Evolutionary conservation across 192 early-diverging fungal genomes (phyloP).

Genomic region (Rhizoclosmatium globosum): DNA sequence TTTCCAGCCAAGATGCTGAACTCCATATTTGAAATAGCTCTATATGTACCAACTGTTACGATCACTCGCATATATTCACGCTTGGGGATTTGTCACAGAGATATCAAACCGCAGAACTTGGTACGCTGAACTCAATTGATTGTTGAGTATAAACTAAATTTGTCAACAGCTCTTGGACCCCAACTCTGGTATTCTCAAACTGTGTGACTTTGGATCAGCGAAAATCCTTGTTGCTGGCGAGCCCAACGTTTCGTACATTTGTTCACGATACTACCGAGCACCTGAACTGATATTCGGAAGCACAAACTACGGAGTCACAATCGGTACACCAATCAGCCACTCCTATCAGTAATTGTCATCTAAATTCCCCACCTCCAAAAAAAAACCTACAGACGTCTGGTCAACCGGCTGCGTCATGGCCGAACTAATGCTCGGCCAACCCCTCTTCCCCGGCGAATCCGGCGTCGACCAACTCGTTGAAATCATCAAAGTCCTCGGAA

Average conservation of each 20-base stretch:
- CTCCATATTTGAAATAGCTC: conserved; percentile 53
- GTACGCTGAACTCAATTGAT: conserved; percentile 33
- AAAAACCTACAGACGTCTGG: conserved; percentile 82
- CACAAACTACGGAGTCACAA: conserved; percentile 87
- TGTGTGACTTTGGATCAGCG: conserved; percentile 98
- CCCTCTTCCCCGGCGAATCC: conserved; percentile 95
- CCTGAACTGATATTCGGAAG: conserved; percentile 98
- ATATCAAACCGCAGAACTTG: conserved; percentile 99
- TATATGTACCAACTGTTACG: conserved; percentile 99
- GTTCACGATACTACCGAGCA: conserved; percentile 97
- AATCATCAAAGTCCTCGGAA: conserved; percentile 99
- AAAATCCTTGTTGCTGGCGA: conserved; percentile 95
- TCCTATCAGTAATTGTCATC: background rate
- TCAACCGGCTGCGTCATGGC: conserved; percentile 97
- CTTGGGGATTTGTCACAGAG: conserved; percentile 98
- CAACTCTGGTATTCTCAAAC: conserved; percentile 88
- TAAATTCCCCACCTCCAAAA: conserved; percentile 10
- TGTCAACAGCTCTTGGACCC: conserved; percentile 79
- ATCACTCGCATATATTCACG: conserved; percentile 95
- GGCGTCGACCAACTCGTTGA: conserved; percentile 99
- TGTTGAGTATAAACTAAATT: background rate
- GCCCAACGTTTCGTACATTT: conserved; percentile 98
- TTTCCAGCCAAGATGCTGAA: too few relatives aligned
- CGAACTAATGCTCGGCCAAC: conserved; percentile 93
- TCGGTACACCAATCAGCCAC: conserved; percentile 49